Evolutionary conservation across 371 early-diverging fungal species (phyloP).

Genomic region (Mucor circinelloides): DNA sequence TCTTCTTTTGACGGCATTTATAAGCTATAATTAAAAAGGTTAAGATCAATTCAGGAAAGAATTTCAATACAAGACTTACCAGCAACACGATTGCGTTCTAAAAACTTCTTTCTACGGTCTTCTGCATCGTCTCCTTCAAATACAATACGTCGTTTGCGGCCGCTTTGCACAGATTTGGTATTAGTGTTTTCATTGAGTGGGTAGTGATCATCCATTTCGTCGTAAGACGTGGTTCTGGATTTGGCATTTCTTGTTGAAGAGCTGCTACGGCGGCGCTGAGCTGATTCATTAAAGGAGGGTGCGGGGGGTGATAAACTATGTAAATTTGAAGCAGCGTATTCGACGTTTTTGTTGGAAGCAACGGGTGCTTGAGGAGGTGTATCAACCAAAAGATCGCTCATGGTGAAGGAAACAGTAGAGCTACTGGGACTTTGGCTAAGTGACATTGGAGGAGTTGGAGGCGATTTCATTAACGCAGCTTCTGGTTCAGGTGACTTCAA

Average conservation of each 20-base stretch:
- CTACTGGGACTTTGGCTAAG: conserved; percentile 25
- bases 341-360: not conserved
- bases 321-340: not conserved
- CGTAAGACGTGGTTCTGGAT: not conserved
- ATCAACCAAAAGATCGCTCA: not conserved
- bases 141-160: conserved; percentile 35
- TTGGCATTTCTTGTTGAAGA: not conserved
- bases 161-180: conserved; percentile 11
- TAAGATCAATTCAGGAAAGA: not conserved
- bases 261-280: not conserved
- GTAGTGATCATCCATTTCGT: not conserved
- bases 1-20: conserved; percentile 82
- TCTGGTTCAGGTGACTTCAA: conserved; percentile 7
- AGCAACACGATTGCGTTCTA: conserved; percentile 71
- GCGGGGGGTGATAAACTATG: not conserved
- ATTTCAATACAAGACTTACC: conserved; percentile 33
- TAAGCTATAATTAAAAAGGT: conserved; percentile 45
- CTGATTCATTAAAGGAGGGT: not conserved
- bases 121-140: conserved; percentile 43
- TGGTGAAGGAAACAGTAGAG: conserved; percentile 8
- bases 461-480: not conserved
- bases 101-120: conserved; percentile 44
- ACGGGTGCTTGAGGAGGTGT: not conserved
- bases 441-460: conserved; percentile 28
- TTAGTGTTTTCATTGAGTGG: not conserved